Conservation (phyloP, 1,284 basidiomycete species). For the Wolfiporia cocos region DNA sequence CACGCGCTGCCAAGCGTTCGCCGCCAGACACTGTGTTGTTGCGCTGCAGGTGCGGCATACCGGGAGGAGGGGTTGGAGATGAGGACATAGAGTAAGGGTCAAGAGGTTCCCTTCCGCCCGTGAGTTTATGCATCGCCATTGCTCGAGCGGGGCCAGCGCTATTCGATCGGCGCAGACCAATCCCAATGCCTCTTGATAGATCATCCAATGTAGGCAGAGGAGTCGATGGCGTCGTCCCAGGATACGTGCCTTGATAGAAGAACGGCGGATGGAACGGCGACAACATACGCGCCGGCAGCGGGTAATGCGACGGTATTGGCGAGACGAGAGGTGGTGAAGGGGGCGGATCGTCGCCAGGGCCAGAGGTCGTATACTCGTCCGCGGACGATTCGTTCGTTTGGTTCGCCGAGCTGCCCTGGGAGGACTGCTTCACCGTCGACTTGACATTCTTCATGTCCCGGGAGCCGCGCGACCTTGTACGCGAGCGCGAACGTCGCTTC, state of each 20-base stretch:
- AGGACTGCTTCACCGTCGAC: conserved; percentile 30
- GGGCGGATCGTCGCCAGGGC: conserved; percentile 33
- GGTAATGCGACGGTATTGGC: conserved; percentile 58
- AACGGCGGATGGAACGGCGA: conserved; percentile 29
- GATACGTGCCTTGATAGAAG: conserved; percentile 55
- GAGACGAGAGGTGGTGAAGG: conserved; percentile 48
- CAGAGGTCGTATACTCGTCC: conserved; percentile 45
- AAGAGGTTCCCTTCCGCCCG: conserved; percentile 53
- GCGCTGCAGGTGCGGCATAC: conserved; percentile 44
- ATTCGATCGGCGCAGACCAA: conserved; percentile 66
- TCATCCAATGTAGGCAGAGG: conserved; percentile 70
- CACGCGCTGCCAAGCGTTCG: conserved; percentile 63
- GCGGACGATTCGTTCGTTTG: conserved; percentile 56
- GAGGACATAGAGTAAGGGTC: conserved; percentile 31
- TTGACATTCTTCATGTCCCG: conserved; percentile 62
- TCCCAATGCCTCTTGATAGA: conserved; percentile 36
- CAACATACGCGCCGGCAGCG: conserved; percentile 47
- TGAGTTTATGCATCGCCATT: conserved; percentile 72
- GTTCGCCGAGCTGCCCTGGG: conserved; percentile 32
- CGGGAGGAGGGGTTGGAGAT: conserved; percentile 43
- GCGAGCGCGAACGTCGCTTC: conserved; percentile 70
- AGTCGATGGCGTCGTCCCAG: conserved; percentile 58
- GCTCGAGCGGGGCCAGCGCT: conserved; percentile 61
- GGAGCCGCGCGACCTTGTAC: conserved; percentile 69
- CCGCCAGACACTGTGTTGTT: conserved; percentile 79